Evolutionary conservation across 805 yeast genomes (phyloP).

Genomic region (Candida dajiaensis): DNA sequence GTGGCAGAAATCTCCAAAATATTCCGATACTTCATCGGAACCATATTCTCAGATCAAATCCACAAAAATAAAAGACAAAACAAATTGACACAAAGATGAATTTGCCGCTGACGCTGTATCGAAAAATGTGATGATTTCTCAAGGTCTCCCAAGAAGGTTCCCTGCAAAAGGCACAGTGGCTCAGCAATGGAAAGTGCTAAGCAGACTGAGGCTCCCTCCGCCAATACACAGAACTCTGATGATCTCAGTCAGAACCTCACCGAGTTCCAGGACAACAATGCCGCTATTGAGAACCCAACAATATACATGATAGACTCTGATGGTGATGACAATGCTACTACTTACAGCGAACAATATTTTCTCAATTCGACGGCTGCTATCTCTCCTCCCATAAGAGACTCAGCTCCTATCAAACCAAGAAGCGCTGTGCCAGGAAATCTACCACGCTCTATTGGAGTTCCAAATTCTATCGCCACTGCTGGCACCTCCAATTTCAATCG

Average conservation of each 20-base stretch:
- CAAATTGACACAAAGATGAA: neutral
- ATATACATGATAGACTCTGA: conserved; percentile 6
- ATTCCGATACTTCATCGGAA: neutral
- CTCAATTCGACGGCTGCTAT: neutral
- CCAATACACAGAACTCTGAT: neutral
- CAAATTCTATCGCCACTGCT: neutral
- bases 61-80: neutral
- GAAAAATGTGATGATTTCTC: neutral
- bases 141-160: neutral
- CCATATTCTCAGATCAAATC: neutral
- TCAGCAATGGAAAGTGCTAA: neutral
- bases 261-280: conserved; percentile 1
- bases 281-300: conserved; percentile 6
- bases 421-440: neutral
- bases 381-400: neutral
- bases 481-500: neutral
- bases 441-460: neutral
- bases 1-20: neutral
- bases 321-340: neutral
- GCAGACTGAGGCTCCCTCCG: neutral
- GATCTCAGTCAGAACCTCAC: conserved; percentile 1
- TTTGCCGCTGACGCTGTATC: neutral
- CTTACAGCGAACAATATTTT: neutral
- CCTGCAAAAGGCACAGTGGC: neutral
- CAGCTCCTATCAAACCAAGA: neutral